Evolutionary conservation across 768 basidiomycete genomes (phyloP).

Genomic region (Xerocomus potaroensis): DNA sequence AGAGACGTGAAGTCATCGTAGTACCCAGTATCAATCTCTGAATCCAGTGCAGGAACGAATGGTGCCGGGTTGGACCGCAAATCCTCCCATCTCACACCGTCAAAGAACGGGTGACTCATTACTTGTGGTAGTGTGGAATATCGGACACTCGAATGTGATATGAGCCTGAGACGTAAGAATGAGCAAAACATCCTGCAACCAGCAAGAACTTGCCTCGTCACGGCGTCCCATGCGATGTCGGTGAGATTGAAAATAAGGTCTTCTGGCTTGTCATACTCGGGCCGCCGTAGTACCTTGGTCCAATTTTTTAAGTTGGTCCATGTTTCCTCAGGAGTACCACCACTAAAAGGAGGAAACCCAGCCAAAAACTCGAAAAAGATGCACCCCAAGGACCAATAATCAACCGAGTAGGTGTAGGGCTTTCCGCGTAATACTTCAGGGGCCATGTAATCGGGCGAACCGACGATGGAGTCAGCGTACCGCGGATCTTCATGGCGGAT

Average conservation of each 20-base stretch:
- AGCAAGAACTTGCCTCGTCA: conserved; percentile 59
- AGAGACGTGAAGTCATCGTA: conserved; percentile 86
- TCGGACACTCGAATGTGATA: conserved; percentile 80
- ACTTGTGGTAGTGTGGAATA: conserved; percentile 73
- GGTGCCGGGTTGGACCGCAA: conserved; percentile 77
- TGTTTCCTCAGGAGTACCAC: conserved; percentile 92
- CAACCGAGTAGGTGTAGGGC: conserved; percentile 93
- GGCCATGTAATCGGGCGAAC: conserved; percentile 98
- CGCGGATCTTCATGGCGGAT: conserved; percentile 87
- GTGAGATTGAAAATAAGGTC: conserved; percentile 95
- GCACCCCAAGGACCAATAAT: conserved; percentile 98
- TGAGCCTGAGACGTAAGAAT: conserved; percentile 50
- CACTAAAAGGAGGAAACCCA: conserved; percentile 98
- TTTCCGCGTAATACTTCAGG: conserved; percentile 91
- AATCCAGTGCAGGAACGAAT: conserved; percentile 92
- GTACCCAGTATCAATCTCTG: conserved; percentile 92
- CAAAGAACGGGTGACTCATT: conserved; percentile 79
- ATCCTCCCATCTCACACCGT: conserved; percentile 67
- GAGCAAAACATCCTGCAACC: not conserved
- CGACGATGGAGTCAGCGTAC: conserved; percentile 96
- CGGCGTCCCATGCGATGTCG: conserved; percentile 91
- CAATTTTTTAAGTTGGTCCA: conserved; percentile 99
- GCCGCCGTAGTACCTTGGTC: conserved; percentile 86
- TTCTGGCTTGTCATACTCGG: conserved; percentile 93
- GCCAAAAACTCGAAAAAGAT: conserved; percentile 97